Evolutionary conservation across 495 filamentous ascomycete genomes (phyloP), one percentile per base, ranked within the genome.

Genomic region (Aspergillus homomorphus): DNA sequence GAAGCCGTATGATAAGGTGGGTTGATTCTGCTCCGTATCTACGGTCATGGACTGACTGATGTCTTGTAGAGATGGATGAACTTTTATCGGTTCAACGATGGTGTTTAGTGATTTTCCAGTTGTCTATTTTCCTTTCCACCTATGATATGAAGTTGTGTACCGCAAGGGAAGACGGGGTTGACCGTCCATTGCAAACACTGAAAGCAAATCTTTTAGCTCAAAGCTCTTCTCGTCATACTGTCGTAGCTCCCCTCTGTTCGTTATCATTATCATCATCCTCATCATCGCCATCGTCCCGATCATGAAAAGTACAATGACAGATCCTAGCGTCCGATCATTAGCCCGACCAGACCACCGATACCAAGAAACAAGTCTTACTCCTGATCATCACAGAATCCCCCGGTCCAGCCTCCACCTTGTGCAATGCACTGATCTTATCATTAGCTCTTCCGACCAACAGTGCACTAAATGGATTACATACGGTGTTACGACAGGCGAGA

Each of bases 1-100:
- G 0, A 76, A 72, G 55, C 76, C 75, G 20, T 82, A 73, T 64
- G 80, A 84, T 59, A 71, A 74, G 66, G 71, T 73, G 56, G 44
- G 62, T 63, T 24, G 6, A 12, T 14, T 14, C 20, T 22, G 21
- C 20, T 20, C 3, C 45, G 12, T 9, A 0, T 2, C 16, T 7
- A n/a, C n/a, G 5, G 16, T 28, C 16, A 15, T 21, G 16, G 6
- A 10, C 5, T 12, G 4, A 15, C 53, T 60, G n/a, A 59, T 16
- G 5, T 7, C 42, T 1, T 33, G 18, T 56, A 75, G 73, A 58
- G 73, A 45, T 75, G 73, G 73, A 75, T 70, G 69, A 74, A 73
- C 41, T 46, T 62, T 21, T 75, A 74, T 54, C 59, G 59, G 2
- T 75, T 75, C 48, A 60, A 62, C 12, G 73, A 75, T 51, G 73